Percentiles rank a stretch among this genome's conserved stretches.
Evolutionary conservation across 2,329 filamentous ascomycete genomes (phyloP).

Genomic region (Arachnopeziza araneosa): DNA sequence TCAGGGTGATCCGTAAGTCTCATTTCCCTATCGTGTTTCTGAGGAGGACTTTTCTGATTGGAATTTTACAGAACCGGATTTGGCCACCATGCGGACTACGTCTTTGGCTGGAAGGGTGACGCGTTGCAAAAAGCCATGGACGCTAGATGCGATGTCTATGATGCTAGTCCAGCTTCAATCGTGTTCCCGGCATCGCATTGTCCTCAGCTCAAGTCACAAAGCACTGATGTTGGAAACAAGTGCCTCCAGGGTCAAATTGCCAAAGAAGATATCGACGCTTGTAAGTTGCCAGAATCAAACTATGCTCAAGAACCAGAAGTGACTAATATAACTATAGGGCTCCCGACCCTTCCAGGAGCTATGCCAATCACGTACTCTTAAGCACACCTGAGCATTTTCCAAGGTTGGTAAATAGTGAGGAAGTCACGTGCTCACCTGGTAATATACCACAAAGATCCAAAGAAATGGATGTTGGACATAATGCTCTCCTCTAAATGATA

Average conservation of each 20-base stretch:
- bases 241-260: slow-evolving; percentile 43
- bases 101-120: slow-evolving; percentile 49
- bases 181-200: slow-evolving; percentile 30
- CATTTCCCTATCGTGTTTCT: not conserved
- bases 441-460: no score
- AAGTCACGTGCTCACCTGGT: no score
- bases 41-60: not conserved
- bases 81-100: slow-evolving; percentile 52
- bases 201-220: slow-evolving; percentile 38
- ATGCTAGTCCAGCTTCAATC: slow-evolving; percentile 29
- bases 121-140: slow-evolving; percentile 45
- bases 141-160: slow-evolving; percentile 39
- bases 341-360: not conserved
- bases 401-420: no score
- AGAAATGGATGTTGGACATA: no score
- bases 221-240: slow-evolving; percentile 39
- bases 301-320: not conserved
- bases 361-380: slow-evolving; percentile 1
- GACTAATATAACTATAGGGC: not conserved
- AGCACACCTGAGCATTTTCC: no score
- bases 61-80: slow-evolving; percentile 39
- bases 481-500: no score
- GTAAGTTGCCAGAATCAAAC: slow-evolving; percentile 31
- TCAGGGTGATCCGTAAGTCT: slow-evolving; percentile 5
- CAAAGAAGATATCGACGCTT: slow-evolving; percentile 43